Conservation (phyloP, 345 rosid species). For the Citrus reticulata region DNA sequence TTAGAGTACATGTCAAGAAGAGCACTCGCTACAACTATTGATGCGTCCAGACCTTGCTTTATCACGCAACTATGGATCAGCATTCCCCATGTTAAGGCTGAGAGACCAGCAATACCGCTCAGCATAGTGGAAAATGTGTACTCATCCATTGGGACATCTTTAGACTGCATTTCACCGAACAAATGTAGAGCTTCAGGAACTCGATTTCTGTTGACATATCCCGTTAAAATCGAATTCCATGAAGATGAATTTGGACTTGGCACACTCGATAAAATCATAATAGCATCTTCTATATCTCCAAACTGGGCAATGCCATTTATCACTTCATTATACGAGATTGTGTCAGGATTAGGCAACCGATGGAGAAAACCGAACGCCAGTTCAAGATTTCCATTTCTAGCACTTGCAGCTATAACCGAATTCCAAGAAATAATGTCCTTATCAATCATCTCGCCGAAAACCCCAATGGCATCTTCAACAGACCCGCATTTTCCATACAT, state of each 20-base stretch:
- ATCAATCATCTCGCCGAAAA: slow-evolving; percentile 41
- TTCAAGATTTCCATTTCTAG: slow-evolving; percentile 55
- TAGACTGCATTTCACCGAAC: slow-evolving; percentile 53
- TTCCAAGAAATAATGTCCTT: slow-evolving; percentile 82
- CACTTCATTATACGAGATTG: slow-evolving; percentile 71
- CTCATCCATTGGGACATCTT: slow-evolving; percentile 41
- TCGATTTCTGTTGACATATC: slow-evolving; percentile 50
- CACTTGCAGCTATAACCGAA: slow-evolving; percentile 64
- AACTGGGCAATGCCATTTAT: slow-evolving; percentile 62
- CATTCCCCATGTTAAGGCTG: slow-evolving; percentile 60
- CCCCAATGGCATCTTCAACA: slow-evolving; percentile 48
- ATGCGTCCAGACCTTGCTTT: slow-evolving; percentile 37
- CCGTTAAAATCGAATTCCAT: slow-evolving; percentile 77
- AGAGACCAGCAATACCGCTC: slow-evolving; percentile 57
- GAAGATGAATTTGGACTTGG: slow-evolving; percentile 68
- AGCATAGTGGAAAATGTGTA: slow-evolving; percentile 61
- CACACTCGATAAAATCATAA: slow-evolving; percentile 39
- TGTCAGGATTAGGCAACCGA: slow-evolving; percentile 61
- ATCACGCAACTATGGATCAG: slow-evolving; percentile 50
- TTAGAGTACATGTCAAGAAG: slow-evolving; percentile 78
- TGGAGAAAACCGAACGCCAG: slow-evolving; percentile 46
- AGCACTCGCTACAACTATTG: slow-evolving; percentile 67
- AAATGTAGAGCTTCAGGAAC: slow-evolving; percentile 47
- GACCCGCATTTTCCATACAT: slow-evolving; percentile 79
- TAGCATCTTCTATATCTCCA: slow-evolving; percentile 48